Evolutionary conservation across 2,329 filamentous ascomycete species (phyloP).

Genomic region (Pseudogymnoascus sp.): DNA sequence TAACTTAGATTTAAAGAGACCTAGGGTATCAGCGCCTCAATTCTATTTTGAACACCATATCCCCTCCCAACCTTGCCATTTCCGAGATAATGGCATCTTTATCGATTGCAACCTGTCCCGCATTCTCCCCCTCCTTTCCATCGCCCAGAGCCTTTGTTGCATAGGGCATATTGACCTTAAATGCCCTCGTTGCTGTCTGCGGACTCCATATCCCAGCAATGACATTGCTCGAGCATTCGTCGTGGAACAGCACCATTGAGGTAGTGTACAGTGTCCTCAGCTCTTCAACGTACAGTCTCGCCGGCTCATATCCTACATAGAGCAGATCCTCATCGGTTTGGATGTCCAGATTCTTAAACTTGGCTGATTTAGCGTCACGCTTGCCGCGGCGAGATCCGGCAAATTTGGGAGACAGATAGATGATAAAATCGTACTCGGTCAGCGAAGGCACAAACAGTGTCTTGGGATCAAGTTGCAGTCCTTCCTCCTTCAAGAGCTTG

Average conservation of each 20-base stretch:
- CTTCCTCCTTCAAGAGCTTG: conserved; percentile 49
- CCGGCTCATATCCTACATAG: conserved; percentile 51
- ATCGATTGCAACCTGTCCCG: conserved; percentile 55
- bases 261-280: conserved; percentile 60
- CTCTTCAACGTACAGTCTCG: conserved; percentile 58
- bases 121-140: conserved; percentile 31
- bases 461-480: conserved; percentile 45
- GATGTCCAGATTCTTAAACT: conserved; percentile 76
- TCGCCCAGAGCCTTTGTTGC: conserved; percentile 48
- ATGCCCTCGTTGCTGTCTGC: conserved; percentile 39
- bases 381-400: conserved; percentile 31
- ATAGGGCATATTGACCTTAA: conserved; percentile 65
- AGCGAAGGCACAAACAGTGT: conserved; percentile 67
- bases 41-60: conserved; percentile 63
- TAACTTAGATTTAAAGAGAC: conserved; percentile 6
- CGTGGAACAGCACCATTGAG: conserved; percentile 73
- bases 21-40: conserved; percentile 17
- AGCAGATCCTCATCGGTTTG: conserved; percentile 37
- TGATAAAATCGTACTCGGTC: conserved; percentile 76
- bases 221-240: conserved; percentile 47
- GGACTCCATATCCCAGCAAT: conserved; percentile 64
- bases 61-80: conserved; percentile 61
- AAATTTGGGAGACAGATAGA: conserved; percentile 49
- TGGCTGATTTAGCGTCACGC: conserved; percentile 35
- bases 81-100: conserved; percentile 61